Evolutionary conservation across 768 basidiomycete species (phyloP).

Genomic region (Pisolithus albus): DNA sequence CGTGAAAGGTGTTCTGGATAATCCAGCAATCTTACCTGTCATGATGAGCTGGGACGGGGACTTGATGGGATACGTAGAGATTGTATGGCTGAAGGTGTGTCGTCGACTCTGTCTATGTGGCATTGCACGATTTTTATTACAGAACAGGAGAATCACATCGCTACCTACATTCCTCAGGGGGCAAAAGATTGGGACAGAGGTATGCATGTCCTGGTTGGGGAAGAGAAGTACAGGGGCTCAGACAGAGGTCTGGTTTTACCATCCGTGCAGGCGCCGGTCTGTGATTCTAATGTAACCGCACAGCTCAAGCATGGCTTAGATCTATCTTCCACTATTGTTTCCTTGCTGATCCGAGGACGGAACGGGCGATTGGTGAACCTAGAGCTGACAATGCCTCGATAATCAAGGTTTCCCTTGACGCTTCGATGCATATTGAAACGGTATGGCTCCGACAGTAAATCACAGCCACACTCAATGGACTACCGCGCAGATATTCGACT

Average conservation of each 20-base stretch:
- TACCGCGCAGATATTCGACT: conserved; percentile 16
- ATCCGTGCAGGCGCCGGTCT: background rate
- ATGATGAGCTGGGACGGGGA: conserved; percentile 44
- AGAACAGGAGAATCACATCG: conserved; percentile 15
- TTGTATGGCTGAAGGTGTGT: conserved; percentile 42
- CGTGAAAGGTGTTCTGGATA: conserved; percentile 26
- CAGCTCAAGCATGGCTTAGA: conserved; percentile 17
- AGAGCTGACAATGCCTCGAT: conserved; percentile 24
- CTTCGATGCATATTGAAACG: conserved; percentile 18
- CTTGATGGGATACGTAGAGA: conserved; percentile 38
- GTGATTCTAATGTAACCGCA: background rate
- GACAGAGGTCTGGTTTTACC: conserved; percentile 30
- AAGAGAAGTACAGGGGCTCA: conserved; percentile 39
- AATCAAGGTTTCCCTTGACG: conserved; percentile 19
- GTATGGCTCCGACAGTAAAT: conserved; percentile 1
- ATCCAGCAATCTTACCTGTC: conserved; percentile 34
- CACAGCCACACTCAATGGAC: background rate
- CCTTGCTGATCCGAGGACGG: conserved; percentile 37
- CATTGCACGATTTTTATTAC: no score
- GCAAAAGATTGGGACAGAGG: conserved; percentile 30
- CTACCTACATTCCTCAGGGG: conserved; percentile 21
- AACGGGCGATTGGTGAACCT: conserved; percentile 38
- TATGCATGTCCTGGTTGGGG: conserved; percentile 41
- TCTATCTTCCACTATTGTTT: conserved; percentile 37
- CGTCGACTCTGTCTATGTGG: background rate